Evolutionary conservation across 2,329 filamentous ascomycete species (phyloP), one percentile per base, ranked within the genome.

Genomic region (Monosporascus cannonballus): DNA sequence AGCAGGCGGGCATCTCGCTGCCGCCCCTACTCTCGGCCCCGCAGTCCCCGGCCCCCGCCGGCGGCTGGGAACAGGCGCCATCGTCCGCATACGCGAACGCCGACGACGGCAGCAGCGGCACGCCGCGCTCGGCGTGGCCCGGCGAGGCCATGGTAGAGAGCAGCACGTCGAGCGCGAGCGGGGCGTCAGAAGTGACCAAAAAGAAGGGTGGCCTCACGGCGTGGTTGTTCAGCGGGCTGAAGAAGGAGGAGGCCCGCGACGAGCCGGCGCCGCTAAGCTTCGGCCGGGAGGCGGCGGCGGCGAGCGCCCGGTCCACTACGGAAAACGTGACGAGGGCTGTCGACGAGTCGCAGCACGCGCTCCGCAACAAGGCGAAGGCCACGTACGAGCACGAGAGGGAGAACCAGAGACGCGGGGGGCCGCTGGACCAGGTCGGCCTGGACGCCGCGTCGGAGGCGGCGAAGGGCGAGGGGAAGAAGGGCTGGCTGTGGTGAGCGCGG

Each of bases 21-120:
- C 79, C 79, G 4, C 75, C 76, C 27, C 69, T 82, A 34, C 73
- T 84, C 22, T 72, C 72, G 15, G 65, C 74, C 0, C 76, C 79
- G 2, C 56, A 55, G 20, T 50, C 57, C 20, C 50, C 58, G 20
- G 57, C 61, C 6, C 54, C 65, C 17, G 48, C 58, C 14, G 53
- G 51, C 47, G 48, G 60, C 62, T 65, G 51, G 69, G 66, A 34
- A 14, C 9, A 34, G 30, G 11, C 30, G 11, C 3, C 30, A 14
- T 34, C 30, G 4, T 34, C 30, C 30, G 30, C 30, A 34, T 34
- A 14, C 30, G 30, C 30, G 30, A 14, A 34, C 30, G 11, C 11
- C 30, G 30, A 34, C 30, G 11, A 34, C 30, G 11, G 30, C 30
- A 14, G 27, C 27, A 30, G 30, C 30, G 24, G 8, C 11, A 42